Evolutionary conservation across 1,284 basidiomycete genomes (phyloP).

Genomic region (Coniferiporia weirii): DNA sequence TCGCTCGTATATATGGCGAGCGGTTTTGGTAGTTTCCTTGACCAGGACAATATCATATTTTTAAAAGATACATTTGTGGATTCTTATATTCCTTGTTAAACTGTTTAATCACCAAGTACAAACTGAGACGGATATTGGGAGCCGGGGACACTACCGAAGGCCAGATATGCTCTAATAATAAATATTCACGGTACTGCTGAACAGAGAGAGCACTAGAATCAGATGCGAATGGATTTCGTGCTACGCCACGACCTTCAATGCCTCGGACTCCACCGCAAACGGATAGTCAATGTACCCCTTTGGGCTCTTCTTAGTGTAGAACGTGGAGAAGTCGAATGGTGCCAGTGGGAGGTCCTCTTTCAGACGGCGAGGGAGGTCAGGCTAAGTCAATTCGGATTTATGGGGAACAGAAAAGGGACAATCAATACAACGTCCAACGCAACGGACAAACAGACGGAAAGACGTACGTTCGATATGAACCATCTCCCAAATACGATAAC

Average conservation of each 20-base stretch:
- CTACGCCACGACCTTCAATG: neutral
- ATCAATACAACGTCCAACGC: neutral
- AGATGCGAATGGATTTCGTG: neutral
- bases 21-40: no score
- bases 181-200: no score
- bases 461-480: constrained; percentile 40
- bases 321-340: constrained; percentile 14
- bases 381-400: constrained; percentile 22
- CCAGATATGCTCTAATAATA: no score
- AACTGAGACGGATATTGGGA: no score
- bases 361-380: constrained; percentile 15
- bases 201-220: no score
- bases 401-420: neutral
- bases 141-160: no score
- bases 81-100: no score
- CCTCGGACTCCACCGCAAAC: neutral
- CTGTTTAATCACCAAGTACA: no score
- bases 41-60: no score
- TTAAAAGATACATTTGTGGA: no score
- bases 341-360: constrained; percentile 12
- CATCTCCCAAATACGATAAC: constrained; percentile 43
- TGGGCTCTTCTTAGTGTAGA: constrained; percentile 15
- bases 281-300: constrained; percentile 19
- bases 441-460: neutral
- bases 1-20: no score